phyloP scores from a whole-genome alignment of 345 rosid species.

The Eucalyptus tenuipes region DNA sequence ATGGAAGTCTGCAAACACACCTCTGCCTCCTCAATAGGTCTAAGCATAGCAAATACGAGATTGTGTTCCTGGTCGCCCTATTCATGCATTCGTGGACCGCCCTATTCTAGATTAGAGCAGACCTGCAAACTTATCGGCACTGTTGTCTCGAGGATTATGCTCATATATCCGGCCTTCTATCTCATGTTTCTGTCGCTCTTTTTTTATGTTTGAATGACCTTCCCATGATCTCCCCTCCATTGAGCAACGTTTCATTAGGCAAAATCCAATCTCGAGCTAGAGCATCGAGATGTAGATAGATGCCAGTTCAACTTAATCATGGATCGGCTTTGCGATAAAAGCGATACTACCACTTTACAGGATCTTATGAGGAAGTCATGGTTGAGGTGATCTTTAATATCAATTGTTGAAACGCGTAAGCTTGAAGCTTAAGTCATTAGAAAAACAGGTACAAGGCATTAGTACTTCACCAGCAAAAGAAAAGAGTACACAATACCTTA shows the following conservation, averaged over 20 bases:
- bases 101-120: background rate
- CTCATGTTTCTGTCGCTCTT: background rate
- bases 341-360: background rate
- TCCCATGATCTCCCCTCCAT: background rate
- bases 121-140: background rate
- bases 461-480: background rate
- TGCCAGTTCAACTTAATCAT: background rate
- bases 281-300: background rate
- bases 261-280: background rate
- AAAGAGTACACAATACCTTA: background rate
- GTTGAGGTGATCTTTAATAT: background rate
- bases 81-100: background rate
- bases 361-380: background rate
- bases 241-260: background rate
- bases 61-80: background rate
- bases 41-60: background rate
- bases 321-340: background rate
- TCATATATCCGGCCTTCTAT: background rate
- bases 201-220: background rate
- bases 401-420: background rate
- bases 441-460: background rate
- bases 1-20: constrained; percentile 29
- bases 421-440: background rate
- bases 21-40: background rate
- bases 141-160: background rate